Evolutionary conservation across 1,284 basidiomycete species (phyloP).

Genomic region (Golubevia sp.): DNA sequence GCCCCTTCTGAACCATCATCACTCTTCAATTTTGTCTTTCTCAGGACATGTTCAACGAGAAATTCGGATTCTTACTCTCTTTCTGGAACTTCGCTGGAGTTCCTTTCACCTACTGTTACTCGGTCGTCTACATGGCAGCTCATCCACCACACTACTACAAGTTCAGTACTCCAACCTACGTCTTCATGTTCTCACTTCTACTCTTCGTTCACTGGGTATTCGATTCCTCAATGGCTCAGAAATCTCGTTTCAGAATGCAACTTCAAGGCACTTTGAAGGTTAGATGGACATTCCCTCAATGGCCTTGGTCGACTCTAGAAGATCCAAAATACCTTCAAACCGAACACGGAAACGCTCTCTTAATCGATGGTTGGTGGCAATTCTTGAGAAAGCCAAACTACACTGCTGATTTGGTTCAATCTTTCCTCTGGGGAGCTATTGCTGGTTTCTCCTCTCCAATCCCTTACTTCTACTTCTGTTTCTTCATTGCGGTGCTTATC

Average conservation of each 20-base stretch:
- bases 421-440: slow-evolving; percentile 85
- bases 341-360: slow-evolving; percentile 85
- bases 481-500: slow-evolving; percentile 52
- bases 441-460: slow-evolving; percentile 83
- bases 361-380: slow-evolving; percentile 86
- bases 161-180: slow-evolving; percentile 78
- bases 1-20: neutral
- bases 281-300: slow-evolving; percentile 83
- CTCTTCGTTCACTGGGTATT: slow-evolving; percentile 64
- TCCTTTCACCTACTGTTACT: slow-evolving; percentile 77
- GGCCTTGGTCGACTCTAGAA: slow-evolving; percentile 82
- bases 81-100: slow-evolving; percentile 84
- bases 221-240: slow-evolving; percentile 94
- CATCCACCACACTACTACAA: slow-evolving; percentile 84
- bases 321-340: slow-evolving; percentile 93
- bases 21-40: neutral
- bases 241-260: slow-evolving; percentile 97
- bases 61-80: slow-evolving; percentile 65
- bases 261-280: slow-evolving; percentile 80
- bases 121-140: slow-evolving; percentile 96
- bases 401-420: slow-evolving; percentile 58
- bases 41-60: slow-evolving; percentile 87
- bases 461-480: slow-evolving; percentile 81
- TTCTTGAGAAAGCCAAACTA: slow-evolving; percentile 80
- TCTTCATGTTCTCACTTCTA: slow-evolving; percentile 63